phyloP scores from a whole-genome alignment of 176 grass and related monocot species.

The Oryza coarctata region DNA sequence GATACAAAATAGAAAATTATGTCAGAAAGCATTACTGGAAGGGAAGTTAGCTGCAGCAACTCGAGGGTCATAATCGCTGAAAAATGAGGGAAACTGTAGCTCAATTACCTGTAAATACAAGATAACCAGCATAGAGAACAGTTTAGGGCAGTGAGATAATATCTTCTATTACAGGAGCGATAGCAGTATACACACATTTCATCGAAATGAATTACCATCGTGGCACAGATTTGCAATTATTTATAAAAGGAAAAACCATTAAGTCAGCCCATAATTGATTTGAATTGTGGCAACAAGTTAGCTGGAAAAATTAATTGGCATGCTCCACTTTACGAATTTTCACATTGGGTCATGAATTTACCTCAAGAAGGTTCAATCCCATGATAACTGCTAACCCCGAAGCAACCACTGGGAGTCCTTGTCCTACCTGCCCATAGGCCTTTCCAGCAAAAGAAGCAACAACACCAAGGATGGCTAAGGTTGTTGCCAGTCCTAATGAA shows the following conservation, averaged over 20 bases:
- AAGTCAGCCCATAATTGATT: neutral
- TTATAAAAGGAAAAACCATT: constrained; percentile 11
- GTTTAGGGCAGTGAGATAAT: neutral
- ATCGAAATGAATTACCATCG: neutral
- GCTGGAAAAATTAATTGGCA: neutral
- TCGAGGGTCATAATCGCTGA: constrained; percentile 88
- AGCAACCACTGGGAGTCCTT: constrained; percentile 92
- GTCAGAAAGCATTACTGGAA: constrained; percentile 51
- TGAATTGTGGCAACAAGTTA: neutral
- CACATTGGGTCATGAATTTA: constrained; percentile 36
- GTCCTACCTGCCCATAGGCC: constrained; percentile 91
- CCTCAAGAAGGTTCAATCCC: constrained; percentile 93
- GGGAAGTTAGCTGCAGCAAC: constrained; percentile 82
- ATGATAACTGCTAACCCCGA: constrained; percentile 83
- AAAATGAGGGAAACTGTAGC: constrained; percentile 92
- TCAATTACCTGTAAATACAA: constrained; percentile 68
- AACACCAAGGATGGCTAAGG: constrained; percentile 84
- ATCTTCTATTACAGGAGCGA: neutral
- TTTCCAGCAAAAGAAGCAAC: constrained; percentile 98
- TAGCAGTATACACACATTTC: neutral
- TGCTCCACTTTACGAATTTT: neutral
- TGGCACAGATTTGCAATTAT: neutral
- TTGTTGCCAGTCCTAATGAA: constrained; percentile 90
- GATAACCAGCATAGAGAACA: constrained; percentile 20
- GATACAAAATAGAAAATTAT: constrained; percentile 17